A percentile compares a stretch with the other conserved stretches of the same genome.
Conservation (phyloP, 2,329 filamentous ascomycete species). For the Fusarium brachygibbosum region DNA sequence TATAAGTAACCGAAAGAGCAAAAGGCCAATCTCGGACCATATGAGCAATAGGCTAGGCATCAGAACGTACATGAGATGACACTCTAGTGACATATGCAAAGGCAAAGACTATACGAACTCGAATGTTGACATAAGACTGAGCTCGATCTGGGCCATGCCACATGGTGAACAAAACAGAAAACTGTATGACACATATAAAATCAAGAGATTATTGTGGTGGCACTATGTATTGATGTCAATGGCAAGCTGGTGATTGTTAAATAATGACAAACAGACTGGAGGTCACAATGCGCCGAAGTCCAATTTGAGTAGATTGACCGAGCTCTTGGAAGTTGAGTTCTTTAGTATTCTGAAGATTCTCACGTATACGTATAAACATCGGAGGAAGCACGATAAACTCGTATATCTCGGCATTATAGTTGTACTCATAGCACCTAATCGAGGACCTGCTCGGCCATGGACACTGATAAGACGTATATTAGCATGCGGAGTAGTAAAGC, state of each 20-base stretch:
- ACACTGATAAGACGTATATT: conserved; percentile 28
- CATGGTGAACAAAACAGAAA: not conserved
- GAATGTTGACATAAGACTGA: not conserved
- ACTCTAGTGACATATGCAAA: not conserved
- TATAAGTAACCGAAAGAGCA: not conserved
- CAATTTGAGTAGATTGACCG: not conserved
- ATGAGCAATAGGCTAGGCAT: not conserved
- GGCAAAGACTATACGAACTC: not conserved
- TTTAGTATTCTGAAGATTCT: not conserved
- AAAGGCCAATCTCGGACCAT: not conserved
- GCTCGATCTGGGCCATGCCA: not conserved
- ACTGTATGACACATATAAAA: not conserved
- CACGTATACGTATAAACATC: not conserved
- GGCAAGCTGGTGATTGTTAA: not conserved
- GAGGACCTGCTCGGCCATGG: conserved; percentile 46
- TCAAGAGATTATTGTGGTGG: not conserved
- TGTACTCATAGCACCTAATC: conserved; percentile 15
- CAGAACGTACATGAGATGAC: not conserved
- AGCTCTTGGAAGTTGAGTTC: not conserved
- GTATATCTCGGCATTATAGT: not conserved
- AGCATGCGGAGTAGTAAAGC: not conserved
- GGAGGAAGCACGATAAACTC: not conserved
- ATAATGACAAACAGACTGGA: not conserved
- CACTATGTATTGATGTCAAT: not conserved
- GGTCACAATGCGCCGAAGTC: not conserved